A percentile compares a stretch with the other conserved stretches of the same genome.
Evolutionary conservation across 768 basidiomycete species (phyloP).

Genomic region (Leccinum obscurum): DNA sequence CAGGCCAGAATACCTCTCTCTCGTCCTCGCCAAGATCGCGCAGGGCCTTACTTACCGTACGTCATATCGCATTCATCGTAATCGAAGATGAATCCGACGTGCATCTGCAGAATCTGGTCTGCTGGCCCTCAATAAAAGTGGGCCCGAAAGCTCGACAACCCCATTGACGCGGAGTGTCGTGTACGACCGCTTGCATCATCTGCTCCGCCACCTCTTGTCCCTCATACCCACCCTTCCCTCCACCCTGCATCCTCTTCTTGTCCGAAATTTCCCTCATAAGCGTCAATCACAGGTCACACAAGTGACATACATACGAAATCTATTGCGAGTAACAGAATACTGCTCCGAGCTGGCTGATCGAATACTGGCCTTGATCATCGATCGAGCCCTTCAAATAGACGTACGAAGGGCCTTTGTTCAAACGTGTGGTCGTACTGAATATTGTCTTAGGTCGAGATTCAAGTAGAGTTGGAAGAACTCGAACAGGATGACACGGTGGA

Average conservation of each 20-base stretch:
- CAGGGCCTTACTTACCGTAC: slow-evolving; percentile 88
- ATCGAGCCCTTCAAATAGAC: slow-evolving; percentile 95
- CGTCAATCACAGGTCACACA: slow-evolving; percentile 79
- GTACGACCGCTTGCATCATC: slow-evolving; percentile 83
- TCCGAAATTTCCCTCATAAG: slow-evolving; percentile 90
- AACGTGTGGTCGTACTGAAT: slow-evolving; percentile 1
- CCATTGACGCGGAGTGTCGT: slow-evolving; percentile 81
- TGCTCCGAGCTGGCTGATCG: slow-evolving; percentile 86
- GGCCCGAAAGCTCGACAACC: slow-evolving; percentile 61
- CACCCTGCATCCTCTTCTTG: slow-evolving; percentile 81
- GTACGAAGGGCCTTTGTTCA: slow-evolving; percentile 46
- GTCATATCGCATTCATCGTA: slow-evolving; percentile 32
- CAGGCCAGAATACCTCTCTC: slow-evolving; percentile 85
- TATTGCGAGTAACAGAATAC: slow-evolving; percentile 79
- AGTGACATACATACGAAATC: slow-evolving; percentile 87
- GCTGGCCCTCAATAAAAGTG: slow-evolving; percentile 54
- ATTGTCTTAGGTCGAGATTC: slow-evolving; percentile 80
- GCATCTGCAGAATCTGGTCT: slow-evolving; percentile 62
- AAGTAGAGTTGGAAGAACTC: slow-evolving; percentile 90
- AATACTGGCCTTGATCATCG: slow-evolving; percentile 83
- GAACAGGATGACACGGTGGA: slow-evolving; percentile 63
- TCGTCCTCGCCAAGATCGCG: slow-evolving; percentile 79
- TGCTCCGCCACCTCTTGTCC: slow-evolving; percentile 83
- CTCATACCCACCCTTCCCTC: slow-evolving; percentile 91
- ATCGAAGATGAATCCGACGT: background rate